Evolutionary conservation across 1,284 basidiomycete genomes (phyloP), one percentile per base, ranked within the genome.

Genomic region (Ustilago xerochloae): DNA sequence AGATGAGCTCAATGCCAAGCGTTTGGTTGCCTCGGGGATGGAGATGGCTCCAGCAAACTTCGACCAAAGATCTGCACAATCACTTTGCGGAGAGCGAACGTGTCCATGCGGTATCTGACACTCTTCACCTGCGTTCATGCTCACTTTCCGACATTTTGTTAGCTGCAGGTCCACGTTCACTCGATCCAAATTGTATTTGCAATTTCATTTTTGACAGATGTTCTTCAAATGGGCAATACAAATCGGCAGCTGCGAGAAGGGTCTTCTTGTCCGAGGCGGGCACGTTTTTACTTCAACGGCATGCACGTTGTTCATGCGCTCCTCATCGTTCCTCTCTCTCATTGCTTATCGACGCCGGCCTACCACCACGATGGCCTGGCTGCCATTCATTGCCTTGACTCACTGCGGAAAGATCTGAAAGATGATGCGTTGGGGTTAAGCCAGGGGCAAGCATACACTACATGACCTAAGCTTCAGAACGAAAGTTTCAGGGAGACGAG

Each of bases 141-240:
- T 10, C 2, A 33, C 16, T 43, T 43, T 43, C 22, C 24, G 41
- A 13, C 22, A n/a, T n/a, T 35, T 35, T 49, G 3, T 52, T 64
- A 58, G 50, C 54, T 65, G 63, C 56, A 59, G 51, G 63, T 59
- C 56, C 63, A 65, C 63, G 63, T 65, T 65, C 56, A 13, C 43
- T 47, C 35, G 24, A 26, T 13, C n/a, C 6, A 9, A 15, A 5
- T 46, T 24, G 38, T 30, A 20, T 54, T 58, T 22, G 22, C 18
- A 22, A 28, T 39, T 24, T 9, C 5, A 18, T 8, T 18, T 32
- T 30, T 36, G 38, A 35, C 39, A 18, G 29, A 16, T 18, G 1
- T 3, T 13, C 22, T 12, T 29, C 28, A 35, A 28, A 15, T 48
- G 28, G 5, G 26, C 22, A 52, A 53, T 53, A 41, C 43, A 43